phyloP scores from a whole-genome alignment of 495 filamentous ascomycete genomes.

The Endocarpon pusillum region DNA sequence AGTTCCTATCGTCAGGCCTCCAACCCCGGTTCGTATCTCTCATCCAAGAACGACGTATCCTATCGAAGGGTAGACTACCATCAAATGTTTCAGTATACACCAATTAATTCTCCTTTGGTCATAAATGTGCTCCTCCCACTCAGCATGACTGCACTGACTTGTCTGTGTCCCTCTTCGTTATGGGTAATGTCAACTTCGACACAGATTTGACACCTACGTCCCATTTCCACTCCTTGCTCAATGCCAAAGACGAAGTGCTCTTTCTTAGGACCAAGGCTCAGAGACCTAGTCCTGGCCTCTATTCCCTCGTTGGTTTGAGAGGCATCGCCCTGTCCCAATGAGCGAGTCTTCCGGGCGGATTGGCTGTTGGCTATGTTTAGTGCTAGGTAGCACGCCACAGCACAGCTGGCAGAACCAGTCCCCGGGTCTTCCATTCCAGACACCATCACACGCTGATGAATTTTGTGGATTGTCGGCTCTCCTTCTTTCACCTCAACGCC shows the following conservation, averaged over 20 bases:
- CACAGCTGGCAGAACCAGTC: slow-evolving; percentile 45
- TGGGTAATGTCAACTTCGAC: slow-evolving; percentile 14
- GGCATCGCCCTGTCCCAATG: too few species aligned
- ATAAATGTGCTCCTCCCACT: too few species aligned
- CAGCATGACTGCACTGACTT: not conserved
- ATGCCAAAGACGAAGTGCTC: slow-evolving; percentile 22
- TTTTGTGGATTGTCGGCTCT: slow-evolving; percentile 9
- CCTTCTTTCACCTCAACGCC: slow-evolving; percentile 10
- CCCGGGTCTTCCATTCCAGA: slow-evolving; percentile 47
- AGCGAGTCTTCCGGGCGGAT: slow-evolving; percentile 12
- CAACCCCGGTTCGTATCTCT: too few species aligned
- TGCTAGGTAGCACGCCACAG: slow-evolving; percentile 37
- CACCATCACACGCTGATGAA: slow-evolving; percentile 37
- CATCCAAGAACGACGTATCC: too few species aligned
- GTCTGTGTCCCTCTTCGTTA: not conserved
- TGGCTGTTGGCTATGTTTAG: slow-evolving; percentile 19
- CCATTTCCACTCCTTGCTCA: slow-evolving; percentile 59
- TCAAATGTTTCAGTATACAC: too few species aligned
- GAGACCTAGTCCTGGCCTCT: too few species aligned
- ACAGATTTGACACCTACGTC: slow-evolving; percentile 37
- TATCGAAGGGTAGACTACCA: too few species aligned
- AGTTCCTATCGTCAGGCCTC: too few species aligned
- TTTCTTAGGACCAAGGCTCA: not conserved
- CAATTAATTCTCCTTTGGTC: too few species aligned
- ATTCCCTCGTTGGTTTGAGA: too few species aligned